phyloP scores from a whole-genome alignment of 2,329 filamentous ascomycete genomes.

The Paramyrothecium sp. region DNA sequence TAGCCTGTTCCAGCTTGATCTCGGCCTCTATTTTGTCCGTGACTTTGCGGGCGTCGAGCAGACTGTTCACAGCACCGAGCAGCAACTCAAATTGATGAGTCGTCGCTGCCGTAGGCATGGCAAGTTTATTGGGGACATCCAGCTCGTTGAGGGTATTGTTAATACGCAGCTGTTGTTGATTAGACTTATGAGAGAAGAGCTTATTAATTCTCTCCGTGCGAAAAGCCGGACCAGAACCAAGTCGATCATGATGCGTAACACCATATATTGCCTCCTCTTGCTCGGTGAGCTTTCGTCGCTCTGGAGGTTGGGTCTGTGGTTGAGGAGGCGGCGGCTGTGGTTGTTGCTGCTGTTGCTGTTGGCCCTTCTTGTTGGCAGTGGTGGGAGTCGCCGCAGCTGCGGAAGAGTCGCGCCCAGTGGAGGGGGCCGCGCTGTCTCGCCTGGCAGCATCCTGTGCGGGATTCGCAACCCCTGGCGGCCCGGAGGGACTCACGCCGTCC shows the following conservation, averaged over 20 bases:
- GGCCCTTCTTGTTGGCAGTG: conserved; percentile 51
- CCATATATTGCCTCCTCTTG: conserved; percentile 80
- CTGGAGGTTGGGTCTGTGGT: conserved; percentile 32
- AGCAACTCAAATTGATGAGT: conserved; percentile 71
- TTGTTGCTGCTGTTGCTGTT: conserved; percentile 22
- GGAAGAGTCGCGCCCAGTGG: conserved; percentile 33
- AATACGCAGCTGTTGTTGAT: conserved; percentile 74
- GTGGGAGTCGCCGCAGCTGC: conserved; percentile 30
- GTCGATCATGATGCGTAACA: conserved; percentile 79
- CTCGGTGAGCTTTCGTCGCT: conserved; percentile 69
- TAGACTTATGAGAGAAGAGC: conserved; percentile 73
- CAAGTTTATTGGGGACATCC: conserved; percentile 66
- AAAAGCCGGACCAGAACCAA: conserved; percentile 85
- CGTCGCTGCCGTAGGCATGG: conserved; percentile 72
- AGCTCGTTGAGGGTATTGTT: conserved; percentile 70
- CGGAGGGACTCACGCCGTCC: conserved; percentile 50
- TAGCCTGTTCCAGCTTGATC: conserved; percentile 58
- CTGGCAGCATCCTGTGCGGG: conserved; percentile 36
- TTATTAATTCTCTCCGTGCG: conserved; percentile 81
- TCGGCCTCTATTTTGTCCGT: conserved; percentile 75
- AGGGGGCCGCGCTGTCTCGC: conserved; percentile 53
- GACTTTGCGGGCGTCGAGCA: conserved; percentile 73
- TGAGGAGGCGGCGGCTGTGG: conserved; percentile 12
- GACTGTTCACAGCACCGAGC: conserved; percentile 62
- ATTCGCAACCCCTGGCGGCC: conserved; percentile 36